phyloP scores from a whole-genome alignment of 2,329 filamentous ascomycete species.

The Paecilomyces niveus region DNA sequence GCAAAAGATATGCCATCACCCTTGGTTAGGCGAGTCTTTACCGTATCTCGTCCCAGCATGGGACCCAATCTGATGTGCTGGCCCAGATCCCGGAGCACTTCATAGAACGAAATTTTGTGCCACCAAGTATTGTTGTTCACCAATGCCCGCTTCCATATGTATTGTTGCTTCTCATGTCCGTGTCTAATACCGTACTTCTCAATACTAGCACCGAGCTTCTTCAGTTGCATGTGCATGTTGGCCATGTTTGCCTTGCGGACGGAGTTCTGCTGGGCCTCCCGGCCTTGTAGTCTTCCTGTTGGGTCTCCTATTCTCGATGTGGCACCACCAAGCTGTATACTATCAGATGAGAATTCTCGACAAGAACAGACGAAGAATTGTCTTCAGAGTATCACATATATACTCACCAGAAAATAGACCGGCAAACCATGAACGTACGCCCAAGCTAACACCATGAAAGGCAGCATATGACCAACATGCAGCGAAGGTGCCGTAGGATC shows the following conservation, averaged over 20 bases:
- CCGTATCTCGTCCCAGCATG: slow-evolving; percentile 82
- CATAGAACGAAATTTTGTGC: slow-evolving; percentile 61
- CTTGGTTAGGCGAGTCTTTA: slow-evolving; percentile 74
- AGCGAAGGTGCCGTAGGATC: slow-evolving; percentile 45
- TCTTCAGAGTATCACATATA: not conserved
- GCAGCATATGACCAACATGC: slow-evolving; percentile 45
- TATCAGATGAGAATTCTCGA: slow-evolving; percentile 9
- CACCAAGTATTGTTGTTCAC: slow-evolving; percentile 84
- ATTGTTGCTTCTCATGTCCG: slow-evolving; percentile 55
- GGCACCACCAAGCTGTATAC: slow-evolving; percentile 37
- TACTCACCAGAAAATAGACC: slow-evolving; percentile 37
- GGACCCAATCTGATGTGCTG: slow-evolving; percentile 69
- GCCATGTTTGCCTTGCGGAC: slow-evolving; percentile 41
- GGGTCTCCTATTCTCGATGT: slow-evolving; percentile 43
- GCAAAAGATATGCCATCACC: slow-evolving; percentile 91
- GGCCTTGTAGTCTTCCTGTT: slow-evolving; percentile 35
- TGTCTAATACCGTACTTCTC: slow-evolving; percentile 58
- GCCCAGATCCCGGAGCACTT: slow-evolving; percentile 69
- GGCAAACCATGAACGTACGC: slow-evolving; percentile 42
- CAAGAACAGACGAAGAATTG: not conserved
- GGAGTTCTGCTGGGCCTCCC: slow-evolving; percentile 28
- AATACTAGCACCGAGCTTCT: slow-evolving; percentile 67
- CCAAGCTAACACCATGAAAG: slow-evolving; percentile 46
- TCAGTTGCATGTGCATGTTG: slow-evolving; percentile 44
- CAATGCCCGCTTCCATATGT: slow-evolving; percentile 59